Percentiles rank a stretch among this genome's conserved stretches.
Evolutionary conservation across 495 filamentous ascomycete species (phyloP).

Genomic region (Zalerion maritima): DNA sequence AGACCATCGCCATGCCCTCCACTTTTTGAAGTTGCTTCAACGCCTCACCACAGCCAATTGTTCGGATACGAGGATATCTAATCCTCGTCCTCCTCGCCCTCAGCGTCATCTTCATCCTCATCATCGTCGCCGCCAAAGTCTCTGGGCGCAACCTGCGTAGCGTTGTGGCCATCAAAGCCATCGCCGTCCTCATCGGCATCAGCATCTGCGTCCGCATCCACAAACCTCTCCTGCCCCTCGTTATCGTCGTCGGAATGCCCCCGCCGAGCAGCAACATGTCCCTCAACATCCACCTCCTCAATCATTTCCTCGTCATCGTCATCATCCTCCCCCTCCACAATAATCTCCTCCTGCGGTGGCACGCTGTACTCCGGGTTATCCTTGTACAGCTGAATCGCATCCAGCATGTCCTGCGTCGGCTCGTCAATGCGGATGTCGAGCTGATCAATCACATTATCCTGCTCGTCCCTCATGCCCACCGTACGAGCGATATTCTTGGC

Average conservation of each 20-base stretch:
- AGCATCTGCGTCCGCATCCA: slow-evolving; percentile 21
- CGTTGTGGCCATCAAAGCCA: slow-evolving; percentile 9
- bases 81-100: slow-evolving; percentile 5
- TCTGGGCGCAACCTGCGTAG: neutral
- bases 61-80: too few species aligned
- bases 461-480: slow-evolving; percentile 18
- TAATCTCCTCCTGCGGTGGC: slow-evolving; percentile 15
- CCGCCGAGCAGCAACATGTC: slow-evolving; percentile 13
- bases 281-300: slow-evolving; percentile 14
- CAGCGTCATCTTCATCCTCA: slow-evolving; percentile 5
- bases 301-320: slow-evolving; percentile 11
- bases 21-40: too few species aligned
- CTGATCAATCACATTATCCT: slow-evolving; percentile 28
- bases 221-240: slow-evolving; percentile 21
- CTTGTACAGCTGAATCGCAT: slow-evolving; percentile 24
- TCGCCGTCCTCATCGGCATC: slow-evolving; percentile 16
- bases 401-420: slow-evolving; percentile 23
- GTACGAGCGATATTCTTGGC: slow-evolving; percentile 38
- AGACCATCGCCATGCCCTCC: too few species aligned
- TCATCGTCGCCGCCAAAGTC: neutral
- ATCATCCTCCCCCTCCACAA: slow-evolving; percentile 6
- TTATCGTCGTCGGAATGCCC: slow-evolving; percentile 17
- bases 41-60: too few species aligned
- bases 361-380: slow-evolving; percentile 18
- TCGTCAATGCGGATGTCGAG: slow-evolving; percentile 28